Percentiles rank a stretch among this genome's conserved stretches.
Evolutionary conservation across 805 yeast genomes (phyloP).

Genomic region (Kodamaea sagamina): DNA sequence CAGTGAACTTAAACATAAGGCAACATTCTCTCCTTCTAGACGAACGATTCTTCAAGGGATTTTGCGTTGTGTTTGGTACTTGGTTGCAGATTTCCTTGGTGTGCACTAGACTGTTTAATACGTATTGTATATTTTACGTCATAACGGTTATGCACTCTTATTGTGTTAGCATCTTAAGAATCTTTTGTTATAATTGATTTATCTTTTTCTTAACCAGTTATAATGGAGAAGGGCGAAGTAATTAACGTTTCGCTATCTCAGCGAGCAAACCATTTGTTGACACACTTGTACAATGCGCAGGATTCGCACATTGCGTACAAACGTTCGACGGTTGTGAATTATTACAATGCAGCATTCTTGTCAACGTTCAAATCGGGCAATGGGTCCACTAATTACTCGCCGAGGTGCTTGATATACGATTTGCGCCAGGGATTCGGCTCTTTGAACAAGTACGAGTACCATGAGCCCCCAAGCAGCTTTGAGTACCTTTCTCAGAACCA

Average conservation of each 20-base stretch:
- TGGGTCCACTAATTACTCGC: constrained; percentile 58
- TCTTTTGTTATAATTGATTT: too few species aligned
- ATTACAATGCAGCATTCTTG: constrained; percentile 45
- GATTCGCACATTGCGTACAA: constrained; percentile 63
- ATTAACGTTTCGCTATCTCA: constrained; percentile 75
- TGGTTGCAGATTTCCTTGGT: too few species aligned
- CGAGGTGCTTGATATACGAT: constrained; percentile 84
- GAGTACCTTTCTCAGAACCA: constrained; percentile 11
- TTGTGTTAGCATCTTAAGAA: too few species aligned
- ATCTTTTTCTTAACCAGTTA: background rate
- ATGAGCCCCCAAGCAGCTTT: constrained; percentile 19
- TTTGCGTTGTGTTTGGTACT: too few species aligned
- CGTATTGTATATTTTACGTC: too few species aligned
- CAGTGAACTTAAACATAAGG: too few species aligned
- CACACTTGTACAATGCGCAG: constrained; percentile 82
- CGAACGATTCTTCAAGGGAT: too few species aligned
- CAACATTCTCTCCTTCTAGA: too few species aligned
- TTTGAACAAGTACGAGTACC: constrained; percentile 55
- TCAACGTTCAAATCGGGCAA: constrained; percentile 18
- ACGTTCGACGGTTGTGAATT: constrained; percentile 46
- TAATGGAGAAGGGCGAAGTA: constrained; percentile 63
- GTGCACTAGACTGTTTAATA: too few species aligned
- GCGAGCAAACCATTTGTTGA: constrained; percentile 66
- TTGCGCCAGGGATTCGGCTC: constrained; percentile 75
- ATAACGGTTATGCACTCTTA: too few species aligned